Base-by-base conservation (phyloP, 192 early-diverging fungal species). In the Obelidium mucronatum region DNA sequence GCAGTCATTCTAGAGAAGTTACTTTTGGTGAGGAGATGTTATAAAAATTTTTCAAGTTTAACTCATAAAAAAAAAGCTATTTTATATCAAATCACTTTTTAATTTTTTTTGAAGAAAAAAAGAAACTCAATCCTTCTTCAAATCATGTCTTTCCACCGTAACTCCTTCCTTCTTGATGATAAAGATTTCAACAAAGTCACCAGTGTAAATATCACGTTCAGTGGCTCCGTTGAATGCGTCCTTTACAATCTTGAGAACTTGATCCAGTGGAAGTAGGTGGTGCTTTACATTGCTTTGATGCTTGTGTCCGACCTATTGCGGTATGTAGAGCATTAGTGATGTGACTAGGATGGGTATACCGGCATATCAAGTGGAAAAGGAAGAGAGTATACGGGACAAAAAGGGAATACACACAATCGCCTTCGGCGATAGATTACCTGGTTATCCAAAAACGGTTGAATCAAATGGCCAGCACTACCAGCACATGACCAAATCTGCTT, bases 151-250 rank as follows among this genome's bases (percentile, higher is more conserved):
- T 80, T 93, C 84, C 72, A 92, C 85, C 39, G 91, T 86, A 53
- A 96, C 90, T 37, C 94, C 94, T 15, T 88, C 88, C 76, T 81
- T 88, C 52, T 87, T 93, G 65, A 99, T 91, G 37, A 94, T 86
- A 84, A 93, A 97, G 74, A 98, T 92, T 73, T 99, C 94, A 13
- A 98, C 85, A 79, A 86, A 91, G 83, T 99, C 98, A 74, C 98
- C 98, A 26, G 98, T 99, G 82, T 98, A 92, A 61, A 98, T 99
- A 81, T 99, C 97, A 67, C 98, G 94, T 88, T 99, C 98, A 1
- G 98, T 93, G 22, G 96, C 97, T 34, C 92, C 91, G 2, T 93
- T 96, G 79, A 99, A 99, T 8, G 96, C 93, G 78, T 99, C 98
- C 79, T 96, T 97, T 40, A 92, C 90, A 60, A 99, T 89, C 42